Base-by-base conservation (phyloP, 2,329 filamentous ascomycete genomes). In the Fusarium ambrosium region DNA sequence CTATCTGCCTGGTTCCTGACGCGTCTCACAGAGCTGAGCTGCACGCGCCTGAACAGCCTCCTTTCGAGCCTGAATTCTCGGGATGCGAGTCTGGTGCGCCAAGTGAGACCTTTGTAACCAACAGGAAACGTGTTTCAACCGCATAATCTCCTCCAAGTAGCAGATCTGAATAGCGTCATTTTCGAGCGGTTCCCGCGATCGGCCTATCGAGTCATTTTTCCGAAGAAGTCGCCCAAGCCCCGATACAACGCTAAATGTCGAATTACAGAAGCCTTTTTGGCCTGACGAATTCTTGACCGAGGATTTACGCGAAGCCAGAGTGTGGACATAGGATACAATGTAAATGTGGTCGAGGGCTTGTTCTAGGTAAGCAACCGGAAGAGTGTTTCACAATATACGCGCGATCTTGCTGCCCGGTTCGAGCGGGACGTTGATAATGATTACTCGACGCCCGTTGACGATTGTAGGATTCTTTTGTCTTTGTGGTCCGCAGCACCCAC, bases 321-420 rank as follows among this genome's bases (percentile, higher is more conserved):
- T 84, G 36, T 83, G 79, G 81, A 84, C 82, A n/a, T 85, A 84
- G 83, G 83, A 43, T 85, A 85, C 72, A 80, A 85, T 64, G 82
- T 82, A 20, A 80, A 84, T 68, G 79, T 82, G 10, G 79, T 82
- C 62, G 78, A 77, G 20, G 80, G 80, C 4, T 37, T 84, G 27
- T 83, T 84, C 63, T 63, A 81, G 71, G 76, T 81, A n/a, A 81
- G 79, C 72, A 84, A 82, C 76, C 76, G 82, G 74, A 83, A 84
- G 64, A 84, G 79, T 64, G 74, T 85, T 24, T 83, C 78, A 36
- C 77, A 83, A 64, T 82, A 85, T 75, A 80, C 81, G 63, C 70
- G 63, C 48, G 79, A 83, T 64, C 68, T 83, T 36, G 70, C 70
- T 5, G 72, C 76, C 9, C 74, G 75, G 43, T 62, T 84, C 14